Base-by-base conservation (phyloP, 495 filamentous ascomycete genomes). In the Lophium mytilinum region DNA sequence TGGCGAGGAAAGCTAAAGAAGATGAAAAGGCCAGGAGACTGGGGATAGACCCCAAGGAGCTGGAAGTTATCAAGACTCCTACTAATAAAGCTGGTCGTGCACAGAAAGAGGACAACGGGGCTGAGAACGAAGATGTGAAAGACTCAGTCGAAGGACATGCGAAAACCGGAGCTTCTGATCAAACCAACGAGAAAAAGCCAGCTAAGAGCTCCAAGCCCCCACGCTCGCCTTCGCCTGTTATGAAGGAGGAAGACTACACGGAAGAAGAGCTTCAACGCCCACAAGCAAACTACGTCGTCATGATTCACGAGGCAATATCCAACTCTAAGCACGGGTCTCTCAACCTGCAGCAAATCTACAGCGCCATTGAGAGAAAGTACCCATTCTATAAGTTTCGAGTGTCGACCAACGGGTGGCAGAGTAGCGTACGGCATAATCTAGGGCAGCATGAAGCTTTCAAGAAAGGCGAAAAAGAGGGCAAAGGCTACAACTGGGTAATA, bases 351-450 rank as follows among this genome's bases (percentile, higher is more conserved):
- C 87, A 96, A 68, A 97, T 98, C 40, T 98, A 98, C 69, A 85
- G 87, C 61, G 82, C 86, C 24, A 87, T 98, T 57, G 85, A 89
- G 71, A 73, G 84, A 65, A 88, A 86, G 64, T 96, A 94, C 65
- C 94, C 93, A 0, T 96, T 82, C 71, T 98, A 88, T 71, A 88
- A 87, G 57, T 88, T 96, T 70, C 81, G 81, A 53, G 83, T 83
- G 33, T 75, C 77, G 39, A 92, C 89, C 6, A 87, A 84, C 60
- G 93, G 93, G 12, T 98, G 93, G 93, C 92, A 96, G 66, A 96
- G 90, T 61, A 95, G 90, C 72, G 90, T 98, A 18, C 85, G 93
- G 4, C 93, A 98, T 70, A 98, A 98, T 57, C 78, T 98, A 24
- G 87, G 89, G 36, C 90, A 93, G 53, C 88, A 95, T 65, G 79